A percentile compares a stretch with the other conserved stretches of the same genome.
These are phyloP conservation scores for Rhinocladiella mackenziei DNA, from an alignment of 2,329 filamentous ascomycete species.

Conservation along the genomic window DNA sequence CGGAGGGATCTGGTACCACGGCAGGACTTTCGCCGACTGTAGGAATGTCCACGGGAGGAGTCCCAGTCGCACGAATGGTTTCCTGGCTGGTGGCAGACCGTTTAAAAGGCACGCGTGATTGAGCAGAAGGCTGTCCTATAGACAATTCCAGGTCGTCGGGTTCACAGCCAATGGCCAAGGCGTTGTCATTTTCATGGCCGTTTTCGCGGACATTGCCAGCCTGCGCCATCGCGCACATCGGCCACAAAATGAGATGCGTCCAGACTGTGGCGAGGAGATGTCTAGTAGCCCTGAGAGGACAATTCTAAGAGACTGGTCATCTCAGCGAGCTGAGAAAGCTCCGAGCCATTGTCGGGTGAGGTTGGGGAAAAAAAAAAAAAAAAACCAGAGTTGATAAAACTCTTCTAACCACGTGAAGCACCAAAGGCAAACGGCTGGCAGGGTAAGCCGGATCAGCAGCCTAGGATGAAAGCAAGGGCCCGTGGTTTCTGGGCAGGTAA, in stretches of 20 bases:
- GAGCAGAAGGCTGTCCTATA: slow-evolving; percentile 1
- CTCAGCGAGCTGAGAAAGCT: no score
- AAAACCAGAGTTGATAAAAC: background rate
- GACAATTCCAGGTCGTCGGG: background rate
- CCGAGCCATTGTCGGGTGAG: background rate
- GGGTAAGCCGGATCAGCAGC: no score
- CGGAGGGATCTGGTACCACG: slow-evolving; percentile 28
- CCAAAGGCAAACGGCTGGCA: no score
- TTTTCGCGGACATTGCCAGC: slow-evolving; percentile 18
- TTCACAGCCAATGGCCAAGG: background rate
- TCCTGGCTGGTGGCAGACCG: slow-evolving; percentile 24
- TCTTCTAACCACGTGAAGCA: no score
- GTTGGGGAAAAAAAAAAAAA: background rate
- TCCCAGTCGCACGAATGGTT: slow-evolving; percentile 34
- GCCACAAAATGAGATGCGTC: no score
- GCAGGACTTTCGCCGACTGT: slow-evolving; percentile 35
- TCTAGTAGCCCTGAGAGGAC: background rate
- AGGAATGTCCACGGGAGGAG: slow-evolving; percentile 46
- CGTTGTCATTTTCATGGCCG: slow-evolving; percentile 10
- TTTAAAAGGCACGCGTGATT: slow-evolving; percentile 15
- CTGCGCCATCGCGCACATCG: slow-evolving; percentile 22
- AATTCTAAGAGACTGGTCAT: background rate
- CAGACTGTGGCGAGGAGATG: background rate
- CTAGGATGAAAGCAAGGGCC: no score
- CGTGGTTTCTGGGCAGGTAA: no score